Evolutionary conservation across 2,329 filamentous ascomycete species (phyloP).

Genomic region (Apiospora marii): DNA sequence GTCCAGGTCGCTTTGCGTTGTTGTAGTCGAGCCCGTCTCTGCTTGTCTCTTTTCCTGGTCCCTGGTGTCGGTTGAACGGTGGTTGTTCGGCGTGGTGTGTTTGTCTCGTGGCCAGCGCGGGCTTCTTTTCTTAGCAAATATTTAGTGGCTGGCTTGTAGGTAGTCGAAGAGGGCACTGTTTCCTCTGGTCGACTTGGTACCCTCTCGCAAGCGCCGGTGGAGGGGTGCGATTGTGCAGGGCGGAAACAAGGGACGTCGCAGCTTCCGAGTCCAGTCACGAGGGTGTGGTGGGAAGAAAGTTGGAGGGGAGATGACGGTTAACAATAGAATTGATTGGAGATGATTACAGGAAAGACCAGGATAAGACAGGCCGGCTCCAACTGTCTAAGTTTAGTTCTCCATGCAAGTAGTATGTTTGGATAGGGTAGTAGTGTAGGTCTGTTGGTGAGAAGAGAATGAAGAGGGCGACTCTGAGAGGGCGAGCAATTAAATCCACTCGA

Average conservation of each 20-base stretch:
- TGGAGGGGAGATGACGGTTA: slow-evolving; percentile 21
- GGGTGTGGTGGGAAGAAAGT: slow-evolving; percentile 14
- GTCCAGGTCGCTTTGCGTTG: slow-evolving; percentile 13
- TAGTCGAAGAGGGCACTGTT: neutral
- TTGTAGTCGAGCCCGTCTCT: neutral
- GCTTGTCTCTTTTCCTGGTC: neutral
- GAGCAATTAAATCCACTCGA: slow-evolving; percentile 15
- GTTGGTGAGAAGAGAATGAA: slow-evolving; percentile 12
- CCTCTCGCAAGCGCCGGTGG: slow-evolving; percentile 17
- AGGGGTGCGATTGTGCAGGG: neutral
- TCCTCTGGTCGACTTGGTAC: neutral
- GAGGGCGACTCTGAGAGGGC: neutral
- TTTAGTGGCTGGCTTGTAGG: neutral
- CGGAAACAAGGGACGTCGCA: slow-evolving; percentile 24
- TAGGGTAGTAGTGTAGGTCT: neutral
- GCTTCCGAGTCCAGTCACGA: slow-evolving; percentile 1
- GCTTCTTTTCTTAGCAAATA: slow-evolving; percentile 2
- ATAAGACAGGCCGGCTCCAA: slow-evolving; percentile 15
- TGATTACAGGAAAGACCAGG: slow-evolving; percentile 14
- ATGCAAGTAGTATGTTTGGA: slow-evolving; percentile 14
- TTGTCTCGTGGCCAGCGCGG: neutral
- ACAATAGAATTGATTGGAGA: slow-evolving; percentile 20
- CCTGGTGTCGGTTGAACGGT: neutral
- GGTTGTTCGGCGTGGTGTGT: slow-evolving; percentile 5
- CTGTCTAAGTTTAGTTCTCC: slow-evolving; percentile 17